A percentile compares a stretch with the other conserved stretches of the same genome.
phyloP scores from a whole-genome alignment of 805 yeast genomes.

The Suhomyces faveliae region DNA sequence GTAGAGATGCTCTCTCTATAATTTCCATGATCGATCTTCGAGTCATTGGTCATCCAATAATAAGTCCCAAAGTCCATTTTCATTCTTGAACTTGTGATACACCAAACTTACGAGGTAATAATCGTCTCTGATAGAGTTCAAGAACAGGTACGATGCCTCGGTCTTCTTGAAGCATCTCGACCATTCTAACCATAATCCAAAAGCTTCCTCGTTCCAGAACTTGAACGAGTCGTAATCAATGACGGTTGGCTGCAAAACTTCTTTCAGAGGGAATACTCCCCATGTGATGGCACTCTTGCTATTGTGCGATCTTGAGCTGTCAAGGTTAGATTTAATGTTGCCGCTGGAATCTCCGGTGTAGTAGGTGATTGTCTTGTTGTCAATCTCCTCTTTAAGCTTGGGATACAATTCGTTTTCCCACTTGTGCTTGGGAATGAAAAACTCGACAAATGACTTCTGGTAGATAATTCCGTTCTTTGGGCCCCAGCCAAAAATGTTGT shows the following conservation, averaged over 20 bases:
- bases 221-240: conserved; percentile 88
- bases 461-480: conserved; percentile 84
- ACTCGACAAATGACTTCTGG: conserved; percentile 87
- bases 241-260: conserved; percentile 87
- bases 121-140: conserved; percentile 57
- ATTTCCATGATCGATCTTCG: conserved; percentile 4
- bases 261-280: conserved; percentile 95
- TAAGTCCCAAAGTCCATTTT: conserved; percentile 73
- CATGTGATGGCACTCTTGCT: conserved; percentile 87
- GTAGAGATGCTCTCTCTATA: neutral
- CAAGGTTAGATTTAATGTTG: conserved; percentile 59
- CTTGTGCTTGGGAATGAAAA: conserved; percentile 69
- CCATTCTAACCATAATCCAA: conserved; percentile 91
- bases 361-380: conserved; percentile 59
- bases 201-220: conserved; percentile 97
- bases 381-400: conserved; percentile 38
- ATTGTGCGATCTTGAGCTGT: conserved; percentile 23
- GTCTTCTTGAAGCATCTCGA: conserved; percentile 67
- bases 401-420: conserved; percentile 63
- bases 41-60: conserved; percentile 37
- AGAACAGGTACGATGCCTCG: conserved; percentile 56
- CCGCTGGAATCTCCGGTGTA: conserved; percentile 68
- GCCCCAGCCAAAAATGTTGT: conserved; percentile 96
- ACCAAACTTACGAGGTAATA: conserved; percentile 81
- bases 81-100: conserved; percentile 78